Percentiles rank a stretch among this genome's conserved stretches.
Evolutionary conservation across 495 filamentous ascomycete species (phyloP).

Genomic region (Aspergillus steynii): DNA sequence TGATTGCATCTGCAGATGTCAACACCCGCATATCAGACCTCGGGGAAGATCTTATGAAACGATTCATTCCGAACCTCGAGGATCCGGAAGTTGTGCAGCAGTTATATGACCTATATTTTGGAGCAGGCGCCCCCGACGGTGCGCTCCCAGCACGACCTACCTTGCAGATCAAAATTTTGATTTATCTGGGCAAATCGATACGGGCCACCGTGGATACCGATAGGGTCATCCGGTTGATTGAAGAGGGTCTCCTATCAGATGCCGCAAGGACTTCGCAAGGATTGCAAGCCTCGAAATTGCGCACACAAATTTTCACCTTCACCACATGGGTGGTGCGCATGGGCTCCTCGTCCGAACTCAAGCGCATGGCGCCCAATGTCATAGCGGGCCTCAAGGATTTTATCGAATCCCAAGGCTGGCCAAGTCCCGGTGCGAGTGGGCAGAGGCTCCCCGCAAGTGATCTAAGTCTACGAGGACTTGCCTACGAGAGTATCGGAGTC

Average conservation of each 20-base stretch:
- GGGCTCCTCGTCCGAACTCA: constrained; percentile 58
- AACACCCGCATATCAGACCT: constrained; percentile 78
- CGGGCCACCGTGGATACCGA: constrained; percentile 62
- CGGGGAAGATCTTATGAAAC: constrained; percentile 83
- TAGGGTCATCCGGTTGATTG: constrained; percentile 67
- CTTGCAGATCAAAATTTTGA: constrained; percentile 73
- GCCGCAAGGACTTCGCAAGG: constrained; percentile 54
- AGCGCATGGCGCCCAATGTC: constrained; percentile 66
- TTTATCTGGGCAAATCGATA: constrained; percentile 73
- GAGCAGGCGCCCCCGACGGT: constrained; percentile 38
- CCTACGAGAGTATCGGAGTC: constrained; percentile 84
- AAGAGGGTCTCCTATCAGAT: constrained; percentile 57
- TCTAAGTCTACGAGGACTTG: constrained; percentile 66
- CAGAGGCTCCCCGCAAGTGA: constrained; percentile 55
- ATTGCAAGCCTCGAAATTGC: constrained; percentile 70
- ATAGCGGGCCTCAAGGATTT: constrained; percentile 71
- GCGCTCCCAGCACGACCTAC: constrained; percentile 60
- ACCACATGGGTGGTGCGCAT: constrained; percentile 85
- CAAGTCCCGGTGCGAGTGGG: constrained; percentile 53
- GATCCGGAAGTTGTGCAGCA: constrained; percentile 58
- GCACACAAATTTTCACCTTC: constrained; percentile 83
- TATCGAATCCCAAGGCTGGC: constrained; percentile 82
- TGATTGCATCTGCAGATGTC: constrained; percentile 78
- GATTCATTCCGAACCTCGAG: constrained; percentile 67
- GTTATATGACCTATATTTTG: constrained; percentile 72